These are phyloP conservation scores for Fusarium proliferatum DNA, from an alignment of 2,329 filamentous ascomycete genomes.

Conservation along the genomic window DNA sequence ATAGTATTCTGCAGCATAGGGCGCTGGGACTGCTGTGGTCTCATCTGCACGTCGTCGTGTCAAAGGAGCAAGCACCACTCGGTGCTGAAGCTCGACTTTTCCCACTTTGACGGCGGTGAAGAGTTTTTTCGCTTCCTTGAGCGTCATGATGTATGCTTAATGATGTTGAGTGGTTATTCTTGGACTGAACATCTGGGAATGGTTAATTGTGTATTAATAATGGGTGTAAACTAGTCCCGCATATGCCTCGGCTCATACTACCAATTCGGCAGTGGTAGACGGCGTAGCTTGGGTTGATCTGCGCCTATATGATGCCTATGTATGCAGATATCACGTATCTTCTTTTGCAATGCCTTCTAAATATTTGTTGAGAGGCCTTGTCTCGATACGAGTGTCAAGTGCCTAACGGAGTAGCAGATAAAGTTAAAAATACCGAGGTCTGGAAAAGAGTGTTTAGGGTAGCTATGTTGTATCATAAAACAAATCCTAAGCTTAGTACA, in stretches of 20 bases:
- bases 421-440: neutral
- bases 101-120: conserved; percentile 58
- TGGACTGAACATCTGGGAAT: neutral
- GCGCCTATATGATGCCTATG: neutral
- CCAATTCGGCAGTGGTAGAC: neutral
- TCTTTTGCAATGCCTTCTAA: neutral
- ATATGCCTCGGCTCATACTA: conserved; percentile 13
- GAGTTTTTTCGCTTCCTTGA: conserved; percentile 43
- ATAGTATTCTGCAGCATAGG: conserved; percentile 59
- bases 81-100: conserved; percentile 51
- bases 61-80: conserved; percentile 67
- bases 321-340: neutral
- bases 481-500: too few species aligned
- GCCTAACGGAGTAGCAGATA: neutral
- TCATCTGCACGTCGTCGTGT: conserved; percentile 64
- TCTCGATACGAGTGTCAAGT: neutral
- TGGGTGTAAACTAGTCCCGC: neutral
- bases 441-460: neutral
- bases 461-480: neutral
- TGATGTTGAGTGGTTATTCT: neutral
- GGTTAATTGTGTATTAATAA: neutral
- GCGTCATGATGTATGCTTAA: conserved; percentile 9
- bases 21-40: conserved; percentile 40
- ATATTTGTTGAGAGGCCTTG: neutral
- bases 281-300: neutral